Percentiles rank a stretch among this genome's conserved stretches.
Evolutionary conservation across 306 rosid species (phyloP).

Genomic region (Ormosia semicastrata): DNA sequence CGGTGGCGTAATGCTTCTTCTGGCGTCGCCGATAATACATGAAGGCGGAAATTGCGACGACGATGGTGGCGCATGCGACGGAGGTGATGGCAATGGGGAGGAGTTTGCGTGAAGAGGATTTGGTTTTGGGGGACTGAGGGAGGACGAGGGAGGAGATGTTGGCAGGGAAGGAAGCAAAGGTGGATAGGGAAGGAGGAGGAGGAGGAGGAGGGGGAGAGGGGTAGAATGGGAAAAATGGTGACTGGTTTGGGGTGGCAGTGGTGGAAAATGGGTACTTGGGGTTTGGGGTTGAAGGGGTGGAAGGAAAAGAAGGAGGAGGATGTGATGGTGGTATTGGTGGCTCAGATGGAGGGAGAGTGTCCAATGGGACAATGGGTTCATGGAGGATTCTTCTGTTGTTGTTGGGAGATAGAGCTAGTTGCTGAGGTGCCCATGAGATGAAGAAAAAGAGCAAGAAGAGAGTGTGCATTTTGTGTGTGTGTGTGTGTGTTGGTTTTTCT

Average conservation of each 20-base stretch:
- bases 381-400: conserved; percentile 58
- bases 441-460: conserved; percentile 12
- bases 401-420: neutral
- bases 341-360: conserved; percentile 47
- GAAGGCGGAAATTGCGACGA: conserved; percentile 35
- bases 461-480: conserved; percentile 52
- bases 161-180: conserved; percentile 86
- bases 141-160: conserved; percentile 78
- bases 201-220: conserved; percentile 79
- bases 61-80: conserved; percentile 36
- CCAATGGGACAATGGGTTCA: conserved; percentile 56
- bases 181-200: conserved; percentile 55
- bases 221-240: conserved; percentile 84
- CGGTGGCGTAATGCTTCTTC: conserved; percentile 30
- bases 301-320: neutral
- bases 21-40: conserved; percentile 49
- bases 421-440: neutral
- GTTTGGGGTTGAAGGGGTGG: conserved; percentile 15
- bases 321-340: conserved; percentile 35
- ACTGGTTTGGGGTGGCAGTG: conserved; percentile 35
- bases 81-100: conserved; percentile 52
- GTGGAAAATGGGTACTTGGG: conserved; percentile 65
- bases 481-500: neutral
- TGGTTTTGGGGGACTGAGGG: conserved; percentile 54
- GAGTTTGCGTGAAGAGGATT: conserved; percentile 44